Conservation (phyloP, 306 rosid genomes). For the Vachellia collinsii region DNA sequence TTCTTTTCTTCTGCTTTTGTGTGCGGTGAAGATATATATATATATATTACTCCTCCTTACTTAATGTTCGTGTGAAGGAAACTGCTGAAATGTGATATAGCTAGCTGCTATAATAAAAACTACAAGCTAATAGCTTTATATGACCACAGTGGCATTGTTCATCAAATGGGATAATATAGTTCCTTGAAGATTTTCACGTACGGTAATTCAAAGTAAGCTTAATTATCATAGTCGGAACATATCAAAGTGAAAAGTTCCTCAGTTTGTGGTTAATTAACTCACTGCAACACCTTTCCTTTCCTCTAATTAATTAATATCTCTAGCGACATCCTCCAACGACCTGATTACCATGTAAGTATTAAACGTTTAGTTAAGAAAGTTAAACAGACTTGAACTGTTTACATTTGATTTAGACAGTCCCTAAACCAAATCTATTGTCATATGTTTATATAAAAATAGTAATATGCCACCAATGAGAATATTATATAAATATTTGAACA, state of each 20-base stretch:
- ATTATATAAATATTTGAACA: too few species aligned
- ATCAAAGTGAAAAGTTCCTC: not conserved
- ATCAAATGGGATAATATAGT: not conserved
- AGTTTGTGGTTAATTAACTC: too few species aligned
- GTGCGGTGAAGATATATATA: not conserved
- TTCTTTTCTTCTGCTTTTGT: slow-evolving; percentile 10
- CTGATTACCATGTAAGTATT: too few species aligned
- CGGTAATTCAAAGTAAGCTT: not conserved
- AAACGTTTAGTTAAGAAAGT: too few species aligned
- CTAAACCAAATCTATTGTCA: too few species aligned
- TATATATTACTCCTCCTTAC: not conserved
- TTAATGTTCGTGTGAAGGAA: not conserved
- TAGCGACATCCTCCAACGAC: too few species aligned
- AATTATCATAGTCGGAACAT: not conserved
- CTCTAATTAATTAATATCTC: too few species aligned
- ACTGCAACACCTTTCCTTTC: too few species aligned
- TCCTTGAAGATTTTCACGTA: not conserved
- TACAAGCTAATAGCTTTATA: not conserved
- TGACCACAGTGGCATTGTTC: not conserved
- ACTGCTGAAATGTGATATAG: not conserved
- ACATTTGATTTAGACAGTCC: too few species aligned
- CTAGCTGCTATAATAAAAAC: not conserved
- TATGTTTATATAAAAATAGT: too few species aligned
- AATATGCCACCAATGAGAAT: too few species aligned
- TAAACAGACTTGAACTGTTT: too few species aligned